These are phyloP conservation scores for Liriodendron chinense DNA, from an alignment of 164 flowering plant genomes.

Conservation along the genomic window DNA sequence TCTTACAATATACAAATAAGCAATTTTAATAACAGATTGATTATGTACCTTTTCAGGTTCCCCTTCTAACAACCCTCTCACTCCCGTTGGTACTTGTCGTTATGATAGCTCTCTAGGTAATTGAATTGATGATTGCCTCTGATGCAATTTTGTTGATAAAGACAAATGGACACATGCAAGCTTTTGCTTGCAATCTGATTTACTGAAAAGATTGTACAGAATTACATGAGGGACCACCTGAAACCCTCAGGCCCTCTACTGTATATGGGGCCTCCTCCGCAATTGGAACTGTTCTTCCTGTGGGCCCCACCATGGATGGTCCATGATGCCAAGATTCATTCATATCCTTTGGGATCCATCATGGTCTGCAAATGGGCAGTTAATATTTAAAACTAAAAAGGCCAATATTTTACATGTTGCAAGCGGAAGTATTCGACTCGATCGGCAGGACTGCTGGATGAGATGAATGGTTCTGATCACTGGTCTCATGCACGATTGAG, in stretches of 20 bases:
- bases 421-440: neutral
- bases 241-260: neutral
- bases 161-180: neutral
- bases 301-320: neutral
- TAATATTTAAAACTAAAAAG: too few relatives aligned
- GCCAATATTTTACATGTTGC: too few relatives aligned
- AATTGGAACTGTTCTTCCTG: neutral
- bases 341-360: neutral
- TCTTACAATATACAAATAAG: neutral
- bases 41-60: conserved; percentile 43
- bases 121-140: neutral
- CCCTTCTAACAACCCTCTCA: conserved; percentile 42
- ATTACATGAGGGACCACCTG: neutral
- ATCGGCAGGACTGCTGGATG: neutral
- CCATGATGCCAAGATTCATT: too few relatives aligned
- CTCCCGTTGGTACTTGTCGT: conserved; percentile 71
- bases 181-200: neutral
- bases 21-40: neutral
- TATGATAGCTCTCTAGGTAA: conserved; percentile 93
- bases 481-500: too few relatives aligned
- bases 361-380: neutral
- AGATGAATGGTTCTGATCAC: neutral
- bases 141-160: too few relatives aligned
- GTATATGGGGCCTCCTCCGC: neutral
- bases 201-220: neutral